Conservation (phyloP, 2,329 filamentous ascomycete genomes). For the Sclerotinia borealis region DNA sequence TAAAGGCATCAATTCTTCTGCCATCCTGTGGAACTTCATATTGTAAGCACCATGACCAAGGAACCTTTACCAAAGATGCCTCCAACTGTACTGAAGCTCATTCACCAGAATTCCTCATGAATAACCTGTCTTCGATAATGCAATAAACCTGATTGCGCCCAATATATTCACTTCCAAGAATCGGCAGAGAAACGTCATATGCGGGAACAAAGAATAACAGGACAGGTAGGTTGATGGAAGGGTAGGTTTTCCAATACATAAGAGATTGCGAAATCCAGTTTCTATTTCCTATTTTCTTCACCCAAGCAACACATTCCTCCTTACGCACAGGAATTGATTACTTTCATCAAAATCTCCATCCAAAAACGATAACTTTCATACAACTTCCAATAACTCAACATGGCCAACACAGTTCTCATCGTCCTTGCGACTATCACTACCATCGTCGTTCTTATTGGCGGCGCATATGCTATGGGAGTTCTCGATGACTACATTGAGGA, state of each 20-base stretch:
- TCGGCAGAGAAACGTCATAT: conserved; percentile 5
- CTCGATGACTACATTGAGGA: conserved; percentile 37
- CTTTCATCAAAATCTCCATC: background rate
- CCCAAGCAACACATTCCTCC: background rate
- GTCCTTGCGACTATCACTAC: conserved; percentile 31
- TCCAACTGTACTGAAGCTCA: background rate
- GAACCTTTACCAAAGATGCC: background rate
- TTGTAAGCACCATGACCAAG: background rate
- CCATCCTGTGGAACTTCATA: background rate
- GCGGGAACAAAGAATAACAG: background rate
- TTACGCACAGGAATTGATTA: background rate
- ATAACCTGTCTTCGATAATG: background rate
- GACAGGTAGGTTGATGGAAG: background rate
- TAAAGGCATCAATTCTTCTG: background rate
- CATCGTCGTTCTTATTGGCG: conserved; percentile 30
- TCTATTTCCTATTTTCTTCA: background rate
- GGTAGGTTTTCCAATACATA: background rate
- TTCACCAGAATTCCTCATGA: background rate
- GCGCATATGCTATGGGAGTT: conserved; percentile 36
- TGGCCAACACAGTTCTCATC: conserved; percentile 23
- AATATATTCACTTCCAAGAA: conserved; percentile 8
- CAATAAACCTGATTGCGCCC: conserved; percentile 1
- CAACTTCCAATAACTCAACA: background rate
- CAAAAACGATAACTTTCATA: background rate
- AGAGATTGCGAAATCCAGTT: background rate